Evolutionary conservation across 2,329 filamentous ascomycete species (phyloP).

Genomic region (Emericellopsis cladophorae): DNA sequence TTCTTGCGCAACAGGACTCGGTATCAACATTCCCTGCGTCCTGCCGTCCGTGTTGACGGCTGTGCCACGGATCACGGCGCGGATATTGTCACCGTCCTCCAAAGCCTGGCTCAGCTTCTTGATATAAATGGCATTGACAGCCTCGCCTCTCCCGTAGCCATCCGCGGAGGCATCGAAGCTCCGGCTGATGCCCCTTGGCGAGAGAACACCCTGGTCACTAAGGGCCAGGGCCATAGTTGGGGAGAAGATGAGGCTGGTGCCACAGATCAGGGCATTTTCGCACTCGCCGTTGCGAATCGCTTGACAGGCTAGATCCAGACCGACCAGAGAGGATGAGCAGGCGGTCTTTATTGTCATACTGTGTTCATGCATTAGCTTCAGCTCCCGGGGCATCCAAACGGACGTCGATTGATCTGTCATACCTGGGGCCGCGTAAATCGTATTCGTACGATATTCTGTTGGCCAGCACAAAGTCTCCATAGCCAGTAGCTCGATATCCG

Average conservation of each 20-base stretch:
- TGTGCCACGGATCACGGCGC: conserved; percentile 19
- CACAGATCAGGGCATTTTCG: conserved; percentile 1
- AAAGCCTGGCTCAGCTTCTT: conserved; percentile 31
- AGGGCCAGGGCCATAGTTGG: conserved; percentile 5
- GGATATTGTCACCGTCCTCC: conserved; percentile 24
- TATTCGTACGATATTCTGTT: not conserved
- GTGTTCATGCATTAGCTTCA: too few relatives aligned
- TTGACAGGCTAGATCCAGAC: conserved; percentile 1
- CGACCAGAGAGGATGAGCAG: conserved; percentile 1
- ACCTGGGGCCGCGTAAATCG: conserved; percentile 1
- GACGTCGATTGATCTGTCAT: not conserved
- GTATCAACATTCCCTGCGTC: conserved; percentile 9
- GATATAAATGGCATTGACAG: conserved; percentile 23
- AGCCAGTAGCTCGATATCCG: conserved; percentile 7
- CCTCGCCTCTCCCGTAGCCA: conserved; percentile 35
- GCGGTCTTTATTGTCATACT: conserved; percentile 1
- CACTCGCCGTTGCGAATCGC: conserved; percentile 1
- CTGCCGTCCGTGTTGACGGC: conserved; percentile 24
- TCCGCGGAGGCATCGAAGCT: conserved; percentile 25
- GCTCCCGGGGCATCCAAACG: too few relatives aligned
- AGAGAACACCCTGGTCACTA: conserved; percentile 12
- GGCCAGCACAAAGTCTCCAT: not conserved
- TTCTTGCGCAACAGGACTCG: conserved; percentile 21
- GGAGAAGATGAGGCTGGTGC: conserved; percentile 1
- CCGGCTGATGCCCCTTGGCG: conserved; percentile 11